Base-by-base conservation (phyloP, 176 grass and related monocot genomes). In the Oryza rufipogon region DNA sequence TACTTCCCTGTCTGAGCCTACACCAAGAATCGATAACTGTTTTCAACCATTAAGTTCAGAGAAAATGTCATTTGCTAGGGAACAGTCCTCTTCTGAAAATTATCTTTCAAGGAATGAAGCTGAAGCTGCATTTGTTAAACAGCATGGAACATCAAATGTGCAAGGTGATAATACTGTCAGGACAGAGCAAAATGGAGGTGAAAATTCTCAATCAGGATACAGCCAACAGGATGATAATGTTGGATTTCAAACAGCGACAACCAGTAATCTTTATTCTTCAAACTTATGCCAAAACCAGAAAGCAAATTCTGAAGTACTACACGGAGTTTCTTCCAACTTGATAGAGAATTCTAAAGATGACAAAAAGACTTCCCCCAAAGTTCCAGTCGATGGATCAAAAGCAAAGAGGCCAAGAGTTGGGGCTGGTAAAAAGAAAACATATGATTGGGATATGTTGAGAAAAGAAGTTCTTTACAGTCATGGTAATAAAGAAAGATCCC, bases 381-480 rank as follows among this genome's bases (percentile, higher is more conserved):
- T 85, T 75, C 78, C n/a, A 17, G 51, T 41, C 45, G 65, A 81
- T 51, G 68, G 46, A 79, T 66, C 73, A 76, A 96, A 92, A 81
- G 73, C 67, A 78, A 96, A 89, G 70, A 86, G 75, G 80, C 14
- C 80, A 80, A 86, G 73, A 66, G 60, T 20, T 64, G 87, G 80
- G 67, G 8, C 76, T 71, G 16, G 65, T 79, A 83, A 86, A 84
- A 91, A 82, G 42, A 87, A 19, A 80, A 68, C 22, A 20, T 88
- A 85, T 87, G 88, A 96, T 69, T 96, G 91, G 91, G 93, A 96
- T 78, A 91, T 65, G 82, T 82, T 96, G 85, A 86, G 91, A 84
- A 88, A 86, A 86, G 91, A 84, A 83, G 71, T 87, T 38, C 26
- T 66, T 84, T 25, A 6, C 23, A 86, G 81, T 34, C 39, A 45